Evolutionary conservation across 257 asterid genomes (phyloP).

Genomic region (Jasminum sambac): DNA sequence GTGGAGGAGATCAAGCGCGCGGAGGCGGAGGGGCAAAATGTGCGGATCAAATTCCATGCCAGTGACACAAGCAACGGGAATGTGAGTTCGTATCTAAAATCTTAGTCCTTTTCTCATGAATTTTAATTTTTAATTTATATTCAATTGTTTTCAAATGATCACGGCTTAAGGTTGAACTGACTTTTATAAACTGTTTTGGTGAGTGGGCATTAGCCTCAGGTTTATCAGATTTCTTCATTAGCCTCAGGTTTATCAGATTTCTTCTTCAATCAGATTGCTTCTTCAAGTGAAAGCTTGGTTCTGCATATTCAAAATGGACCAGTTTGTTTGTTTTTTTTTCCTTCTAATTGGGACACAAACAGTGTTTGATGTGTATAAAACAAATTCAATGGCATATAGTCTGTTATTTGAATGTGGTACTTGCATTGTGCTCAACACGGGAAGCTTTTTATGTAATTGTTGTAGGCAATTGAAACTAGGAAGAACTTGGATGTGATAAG

Average conservation of each 20-base stretch:
- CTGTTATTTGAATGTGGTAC: background rate
- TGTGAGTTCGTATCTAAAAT: conserved; percentile 54
- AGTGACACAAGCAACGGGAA: conserved; percentile 74
- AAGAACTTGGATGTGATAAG: background rate
- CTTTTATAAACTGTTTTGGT: background rate
- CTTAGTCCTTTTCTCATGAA: conserved; percentile 11
- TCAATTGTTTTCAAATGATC: conserved; percentile 10
- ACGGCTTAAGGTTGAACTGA: conserved; percentile 22
- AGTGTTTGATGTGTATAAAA: background rate
- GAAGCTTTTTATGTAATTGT: background rate
- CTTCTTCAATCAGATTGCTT: background rate
- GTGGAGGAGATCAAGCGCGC: conserved; percentile 98
- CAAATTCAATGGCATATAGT: background rate
- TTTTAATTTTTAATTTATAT: conserved; percentile 9
- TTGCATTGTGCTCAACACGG: background rate
- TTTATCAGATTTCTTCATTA: no score
- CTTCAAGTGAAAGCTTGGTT: background rate
- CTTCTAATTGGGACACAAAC: background rate
- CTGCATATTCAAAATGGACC: background rate
- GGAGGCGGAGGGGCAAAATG: conserved; percentile 71
- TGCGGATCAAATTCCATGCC: conserved; percentile 82
- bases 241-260: background rate
- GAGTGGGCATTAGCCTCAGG: background rate
- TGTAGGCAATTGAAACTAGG: background rate
- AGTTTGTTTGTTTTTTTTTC: background rate